These are phyloP conservation scores for Diddensiella transvaalensis DNA, from an alignment of 805 yeast species.

Conservation along the genomic window DNA sequence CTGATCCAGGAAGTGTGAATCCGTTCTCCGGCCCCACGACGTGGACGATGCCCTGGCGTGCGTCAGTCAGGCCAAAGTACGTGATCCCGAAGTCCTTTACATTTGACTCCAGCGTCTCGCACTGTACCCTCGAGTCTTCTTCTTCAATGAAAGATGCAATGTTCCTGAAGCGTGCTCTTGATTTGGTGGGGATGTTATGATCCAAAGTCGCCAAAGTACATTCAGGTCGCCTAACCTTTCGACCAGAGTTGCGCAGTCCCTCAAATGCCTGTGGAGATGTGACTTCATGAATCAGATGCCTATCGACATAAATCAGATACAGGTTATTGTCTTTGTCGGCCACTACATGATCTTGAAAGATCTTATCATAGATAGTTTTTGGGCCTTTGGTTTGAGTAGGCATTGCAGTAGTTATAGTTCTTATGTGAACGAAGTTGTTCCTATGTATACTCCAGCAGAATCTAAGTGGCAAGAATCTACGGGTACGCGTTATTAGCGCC, in stretches of 20 bases:
- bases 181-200: constrained; percentile 91
- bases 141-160: constrained; percentile 78
- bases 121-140: constrained; percentile 88
- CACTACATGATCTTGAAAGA: constrained; percentile 89
- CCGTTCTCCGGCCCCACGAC: constrained; percentile 99
- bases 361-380: constrained; percentile 88
- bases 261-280: constrained; percentile 99
- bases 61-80: constrained; percentile 90
- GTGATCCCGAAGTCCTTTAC: constrained; percentile 85
- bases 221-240: constrained; percentile 83
- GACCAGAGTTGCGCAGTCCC: constrained; percentile 81
- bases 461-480: too few species aligned
- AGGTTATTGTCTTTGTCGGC: constrained; percentile 79
- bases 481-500: too few species aligned
- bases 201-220: constrained; percentile 92
- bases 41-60: constrained; percentile 96
- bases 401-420: constrained; percentile 13
- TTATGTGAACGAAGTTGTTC: not conserved
- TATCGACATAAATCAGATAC: constrained; percentile 81
- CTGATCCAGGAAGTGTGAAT: constrained; percentile 94
- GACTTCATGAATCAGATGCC: constrained; percentile 96
- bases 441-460: not conserved
- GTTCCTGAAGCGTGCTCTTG: constrained; percentile 69
- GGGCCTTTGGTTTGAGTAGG: constrained; percentile 41
- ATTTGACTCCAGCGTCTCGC: constrained; percentile 84